phyloP scores from a whole-genome alignment of 345 rosid genomes.

The Hevea brasiliensis region DNA sequence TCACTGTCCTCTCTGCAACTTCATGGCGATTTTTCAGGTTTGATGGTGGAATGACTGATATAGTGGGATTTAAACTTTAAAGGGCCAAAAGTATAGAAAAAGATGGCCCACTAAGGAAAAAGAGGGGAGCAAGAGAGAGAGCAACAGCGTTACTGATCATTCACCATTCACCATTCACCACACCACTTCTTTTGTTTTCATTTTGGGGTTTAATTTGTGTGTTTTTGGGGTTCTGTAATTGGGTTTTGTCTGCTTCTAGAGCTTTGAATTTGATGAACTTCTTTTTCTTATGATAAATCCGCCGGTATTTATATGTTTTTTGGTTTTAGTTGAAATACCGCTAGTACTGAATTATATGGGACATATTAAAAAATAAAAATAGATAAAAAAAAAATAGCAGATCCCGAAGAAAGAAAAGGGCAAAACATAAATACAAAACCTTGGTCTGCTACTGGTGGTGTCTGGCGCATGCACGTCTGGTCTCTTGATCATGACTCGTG shows the following conservation, averaged over 20 bases:
- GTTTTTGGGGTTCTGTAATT: not conserved
- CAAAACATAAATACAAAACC: constrained; percentile 20
- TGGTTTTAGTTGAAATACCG: no score
- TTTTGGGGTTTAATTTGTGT: not conserved
- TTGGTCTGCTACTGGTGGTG: constrained; percentile 10
- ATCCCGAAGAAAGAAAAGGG: not conserved
- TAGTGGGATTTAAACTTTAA: constrained; percentile 15
- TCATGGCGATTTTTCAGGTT: constrained; percentile 33
- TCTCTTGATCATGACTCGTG: constrained; percentile 41
- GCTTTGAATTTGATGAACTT: constrained; percentile 8
- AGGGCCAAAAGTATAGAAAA: constrained; percentile 4
- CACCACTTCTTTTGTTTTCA: not conserved
- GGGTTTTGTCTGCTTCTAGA: constrained; percentile 10
- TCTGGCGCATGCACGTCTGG: constrained; percentile 43
- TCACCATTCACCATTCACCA: not conserved
- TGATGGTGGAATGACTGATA: constrained; percentile 20
- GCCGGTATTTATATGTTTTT: not conserved
- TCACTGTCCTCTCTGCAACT: constrained; percentile 26
- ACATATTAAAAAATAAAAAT: not conserved
- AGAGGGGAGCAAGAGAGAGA: not conserved
- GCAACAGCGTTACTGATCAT: not conserved
- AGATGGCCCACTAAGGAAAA: not conserved
- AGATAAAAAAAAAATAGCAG: not conserved
- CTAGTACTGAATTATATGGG: no score
- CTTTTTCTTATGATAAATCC: not conserved